Percentiles rank a stretch among this genome's conserved stretches.
Evolutionary conservation across 148 eudicot genomes (phyloP).

Genomic region (Simmondsia chinensis): DNA sequence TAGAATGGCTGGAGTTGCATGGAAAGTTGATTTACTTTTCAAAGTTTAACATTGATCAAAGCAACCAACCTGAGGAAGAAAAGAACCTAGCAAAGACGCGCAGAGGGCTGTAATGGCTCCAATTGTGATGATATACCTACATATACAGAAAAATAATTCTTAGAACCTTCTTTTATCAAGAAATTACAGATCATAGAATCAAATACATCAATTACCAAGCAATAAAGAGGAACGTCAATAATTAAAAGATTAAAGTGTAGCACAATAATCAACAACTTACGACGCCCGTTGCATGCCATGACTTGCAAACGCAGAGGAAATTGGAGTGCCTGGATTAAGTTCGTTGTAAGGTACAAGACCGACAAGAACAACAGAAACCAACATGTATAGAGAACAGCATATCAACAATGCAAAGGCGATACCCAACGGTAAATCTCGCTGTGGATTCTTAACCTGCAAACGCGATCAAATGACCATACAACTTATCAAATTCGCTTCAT

Average conservation of each 20-base stretch:
- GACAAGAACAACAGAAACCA: constrained; percentile 87
- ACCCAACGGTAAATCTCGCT: constrained; percentile 85
- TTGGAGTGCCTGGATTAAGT: constrained; percentile 96
- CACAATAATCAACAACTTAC: constrained; percentile 37
- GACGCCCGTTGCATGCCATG: constrained; percentile 97
- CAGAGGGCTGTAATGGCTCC: constrained; percentile 91
- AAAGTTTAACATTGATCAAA: neutral
- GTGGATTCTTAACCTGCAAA: constrained; percentile 87
- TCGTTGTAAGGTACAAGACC: constrained; percentile 87
- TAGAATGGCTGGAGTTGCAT: neutral
- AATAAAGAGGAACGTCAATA: too few species aligned
- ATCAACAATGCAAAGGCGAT: constrained; percentile 71
- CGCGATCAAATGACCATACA: neutral
- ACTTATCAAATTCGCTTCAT: too few species aligned
- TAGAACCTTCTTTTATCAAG: neutral
- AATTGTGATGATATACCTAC: constrained; percentile 70
- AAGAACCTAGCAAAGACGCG: constrained; percentile 89
- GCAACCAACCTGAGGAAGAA: constrained; percentile 73
- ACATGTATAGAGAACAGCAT: constrained; percentile 86
- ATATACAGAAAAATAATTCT: constrained; percentile 9
- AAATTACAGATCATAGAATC: too few species aligned
- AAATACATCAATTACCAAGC: too few species aligned
- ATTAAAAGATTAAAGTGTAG: too few species aligned
- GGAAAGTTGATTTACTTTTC: too few species aligned
- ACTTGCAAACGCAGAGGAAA: constrained; percentile 83